Evolutionary conservation across 257 asterid species (phyloP).

Genomic region (Marsdenia floribunda): DNA sequence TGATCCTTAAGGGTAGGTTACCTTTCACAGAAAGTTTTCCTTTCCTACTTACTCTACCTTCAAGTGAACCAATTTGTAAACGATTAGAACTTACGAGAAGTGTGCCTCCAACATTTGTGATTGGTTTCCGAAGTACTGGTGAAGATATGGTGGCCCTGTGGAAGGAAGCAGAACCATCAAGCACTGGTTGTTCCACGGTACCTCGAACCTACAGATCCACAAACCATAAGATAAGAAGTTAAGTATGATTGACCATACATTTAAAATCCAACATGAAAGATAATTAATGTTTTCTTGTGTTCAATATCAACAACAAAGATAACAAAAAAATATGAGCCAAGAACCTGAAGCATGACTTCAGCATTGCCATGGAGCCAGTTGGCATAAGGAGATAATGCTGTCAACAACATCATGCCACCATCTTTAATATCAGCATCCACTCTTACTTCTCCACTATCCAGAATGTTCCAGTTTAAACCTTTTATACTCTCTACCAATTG

Average conservation of each 20-base stretch:
- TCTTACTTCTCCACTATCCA: constrained; percentile 96
- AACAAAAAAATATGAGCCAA: constrained; percentile 14
- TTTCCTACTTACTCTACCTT: constrained; percentile 94
- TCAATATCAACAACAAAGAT: background rate
- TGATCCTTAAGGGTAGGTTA: constrained; percentile 69
- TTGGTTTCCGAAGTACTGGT: constrained; percentile 86
- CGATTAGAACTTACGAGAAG: constrained; percentile 85
- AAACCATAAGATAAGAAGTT: constrained; percentile 16
- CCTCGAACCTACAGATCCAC: constrained; percentile 71
- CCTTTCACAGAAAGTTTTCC: constrained; percentile 90
- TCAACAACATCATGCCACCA: constrained; percentile 95
- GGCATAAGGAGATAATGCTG: constrained; percentile 95
- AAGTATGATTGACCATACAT: background rate
- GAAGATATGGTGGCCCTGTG: constrained; percentile 94
- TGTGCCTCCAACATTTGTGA: constrained; percentile 91
- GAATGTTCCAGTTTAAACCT: constrained; percentile 90
- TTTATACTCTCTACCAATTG: constrained; percentile 88
- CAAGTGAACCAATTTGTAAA: constrained; percentile 74
- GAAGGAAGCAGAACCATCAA: constrained; percentile 96
- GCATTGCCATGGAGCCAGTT: constrained; percentile 99
- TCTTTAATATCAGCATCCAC: constrained; percentile 96
- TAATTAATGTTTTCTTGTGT: background rate
- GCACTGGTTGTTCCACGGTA: constrained; percentile 92
- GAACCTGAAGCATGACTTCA: constrained; percentile 93
- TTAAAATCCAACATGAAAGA: background rate